A percentile compares a stretch with the other conserved stretches of the same genome.
phyloP scores from a whole-genome alignment of 2,329 filamentous ascomycete species.

The Ophiostoma quercus region DNA sequence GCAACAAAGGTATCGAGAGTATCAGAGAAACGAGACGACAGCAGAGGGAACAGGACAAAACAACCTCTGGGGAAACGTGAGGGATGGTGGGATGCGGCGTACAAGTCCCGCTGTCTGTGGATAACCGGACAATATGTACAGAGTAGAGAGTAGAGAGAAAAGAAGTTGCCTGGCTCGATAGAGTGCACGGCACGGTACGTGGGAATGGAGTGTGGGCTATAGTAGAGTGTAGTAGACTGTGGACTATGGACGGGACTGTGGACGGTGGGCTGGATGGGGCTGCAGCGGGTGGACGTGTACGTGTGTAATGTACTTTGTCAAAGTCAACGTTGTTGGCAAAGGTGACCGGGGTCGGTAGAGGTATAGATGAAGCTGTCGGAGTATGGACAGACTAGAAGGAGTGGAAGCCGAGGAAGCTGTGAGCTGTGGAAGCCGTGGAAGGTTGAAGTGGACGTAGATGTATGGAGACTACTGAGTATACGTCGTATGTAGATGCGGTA shows the following conservation, averaged over 20 bases:
- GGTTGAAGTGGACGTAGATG: neutral
- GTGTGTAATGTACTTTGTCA: neutral
- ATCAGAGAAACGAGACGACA: neutral
- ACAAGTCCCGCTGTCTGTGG: conserved; percentile 7
- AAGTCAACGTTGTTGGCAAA: conserved; percentile 10
- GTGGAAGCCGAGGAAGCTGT: neutral
- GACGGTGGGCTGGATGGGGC: too few relatives aligned
- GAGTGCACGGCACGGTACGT: neutral
- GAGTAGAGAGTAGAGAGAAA: too few relatives aligned
- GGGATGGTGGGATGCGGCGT: conserved; percentile 4
- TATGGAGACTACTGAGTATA: neutral
- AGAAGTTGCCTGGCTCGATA: neutral
- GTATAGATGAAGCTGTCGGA: neutral
- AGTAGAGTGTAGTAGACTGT: neutral
- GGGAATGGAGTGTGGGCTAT: neutral
- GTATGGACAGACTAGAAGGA: neutral
- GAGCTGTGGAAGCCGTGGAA: neutral
- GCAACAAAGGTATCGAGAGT: neutral
- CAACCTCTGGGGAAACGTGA: conserved; percentile 5
- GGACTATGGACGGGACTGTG: neutral
- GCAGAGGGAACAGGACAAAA: neutral
- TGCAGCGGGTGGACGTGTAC: neutral
- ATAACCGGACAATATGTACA: neutral
- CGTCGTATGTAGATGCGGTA: neutral
- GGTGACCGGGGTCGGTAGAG: neutral